Evolutionary conservation across 768 basidiomycete genomes (phyloP).

Genomic region (Cystobasidium tubakii): DNA sequence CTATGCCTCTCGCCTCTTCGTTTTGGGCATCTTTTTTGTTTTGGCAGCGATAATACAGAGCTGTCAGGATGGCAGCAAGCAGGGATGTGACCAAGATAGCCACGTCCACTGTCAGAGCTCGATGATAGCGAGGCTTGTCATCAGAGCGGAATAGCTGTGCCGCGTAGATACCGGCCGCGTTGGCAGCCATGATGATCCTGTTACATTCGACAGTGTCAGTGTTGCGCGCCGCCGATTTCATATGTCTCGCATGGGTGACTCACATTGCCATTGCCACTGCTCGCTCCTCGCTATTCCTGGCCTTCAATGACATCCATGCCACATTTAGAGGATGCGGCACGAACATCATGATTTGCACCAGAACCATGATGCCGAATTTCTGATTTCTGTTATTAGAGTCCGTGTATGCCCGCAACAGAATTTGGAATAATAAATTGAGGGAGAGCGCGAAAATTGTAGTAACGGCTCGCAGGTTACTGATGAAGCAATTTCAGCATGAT

Average conservation of each 20-base stretch:
- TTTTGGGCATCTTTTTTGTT: slow-evolving; percentile 16
- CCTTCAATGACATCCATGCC: slow-evolving; percentile 47
- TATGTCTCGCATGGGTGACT: background rate
- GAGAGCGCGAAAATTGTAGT: slow-evolving; percentile 41
- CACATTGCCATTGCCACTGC: slow-evolving; percentile 46
- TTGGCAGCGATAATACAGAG: slow-evolving; percentile 39
- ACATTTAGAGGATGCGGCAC: slow-evolving; percentile 45
- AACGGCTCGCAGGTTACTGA: slow-evolving; percentile 40
- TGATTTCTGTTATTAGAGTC: slow-evolving; percentile 33
- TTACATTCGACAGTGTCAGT: background rate
- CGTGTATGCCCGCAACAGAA: slow-evolving; percentile 38
- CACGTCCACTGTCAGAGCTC: slow-evolving; percentile 45
- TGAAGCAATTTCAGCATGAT: background rate
- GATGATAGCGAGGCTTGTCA: slow-evolving; percentile 45
- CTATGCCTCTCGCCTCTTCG: background rate
- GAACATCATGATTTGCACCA: slow-evolving; percentile 39
- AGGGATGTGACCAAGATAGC: slow-evolving; percentile 39
- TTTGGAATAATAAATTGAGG: slow-evolving; percentile 42
- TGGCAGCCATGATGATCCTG: slow-evolving; percentile 46
- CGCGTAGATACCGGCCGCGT: slow-evolving; percentile 45
- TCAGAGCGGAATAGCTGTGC: slow-evolving; percentile 45
- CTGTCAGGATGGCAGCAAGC: slow-evolving; percentile 40
- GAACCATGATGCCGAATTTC: slow-evolving; percentile 40
- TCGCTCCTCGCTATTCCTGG: slow-evolving; percentile 43
- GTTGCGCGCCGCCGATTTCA: too few species aligned